Percentiles rank a stretch among this genome's conserved stretches.
These are phyloP conservation scores for Peniophora sp. DNA, from an alignment of 1,284 basidiomycete species.

Conservation along the genomic window DNA sequence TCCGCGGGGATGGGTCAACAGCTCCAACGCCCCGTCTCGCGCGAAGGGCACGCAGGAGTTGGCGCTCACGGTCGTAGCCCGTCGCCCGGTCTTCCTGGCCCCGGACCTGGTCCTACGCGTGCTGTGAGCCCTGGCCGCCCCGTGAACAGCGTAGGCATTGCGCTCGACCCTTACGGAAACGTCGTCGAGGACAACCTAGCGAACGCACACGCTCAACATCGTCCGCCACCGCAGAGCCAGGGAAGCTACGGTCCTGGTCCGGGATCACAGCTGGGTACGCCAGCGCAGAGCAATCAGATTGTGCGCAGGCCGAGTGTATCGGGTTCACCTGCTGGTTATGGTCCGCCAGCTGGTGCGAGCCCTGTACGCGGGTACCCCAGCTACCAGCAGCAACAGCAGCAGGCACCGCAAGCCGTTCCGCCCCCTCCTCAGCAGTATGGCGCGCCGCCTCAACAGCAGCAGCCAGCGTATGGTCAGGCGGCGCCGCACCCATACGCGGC, in stretches of 20 bases:
- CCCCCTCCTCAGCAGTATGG: slow-evolving; percentile 21
- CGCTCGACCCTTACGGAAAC: slow-evolving; percentile 68
- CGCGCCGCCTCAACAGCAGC: slow-evolving; percentile 16
- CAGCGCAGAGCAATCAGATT: slow-evolving; percentile 11
- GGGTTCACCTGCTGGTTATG: background rate
- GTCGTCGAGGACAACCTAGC: slow-evolving; percentile 81
- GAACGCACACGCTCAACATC: slow-evolving; percentile 36
- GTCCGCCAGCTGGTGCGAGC: background rate
- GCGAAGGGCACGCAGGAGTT: slow-evolving; percentile 71
- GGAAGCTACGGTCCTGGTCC: slow-evolving; percentile 9
- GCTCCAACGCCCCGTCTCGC: slow-evolving; percentile 41
- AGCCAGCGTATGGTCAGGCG: slow-evolving; percentile 7
- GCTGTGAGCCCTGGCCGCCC: slow-evolving; percentile 35
- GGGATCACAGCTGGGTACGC: slow-evolving; percentile 11
- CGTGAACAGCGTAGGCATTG: slow-evolving; percentile 50
- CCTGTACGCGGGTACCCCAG: background rate
- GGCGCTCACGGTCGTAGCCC: slow-evolving; percentile 62
- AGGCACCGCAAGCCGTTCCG: slow-evolving; percentile 11
- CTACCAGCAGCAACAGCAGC: slow-evolving; percentile 13
- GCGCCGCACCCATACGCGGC: slow-evolving; percentile 14
- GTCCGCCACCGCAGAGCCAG: background rate
- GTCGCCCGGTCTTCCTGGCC: slow-evolving; percentile 36
- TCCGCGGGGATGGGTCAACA: slow-evolving; percentile 26
- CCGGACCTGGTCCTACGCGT: slow-evolving; percentile 25
- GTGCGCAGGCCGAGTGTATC: slow-evolving; percentile 2